Base-by-base conservation (phyloP, 257 asterid genomes). In the Fraxinus pennsylvanica region DNA sequence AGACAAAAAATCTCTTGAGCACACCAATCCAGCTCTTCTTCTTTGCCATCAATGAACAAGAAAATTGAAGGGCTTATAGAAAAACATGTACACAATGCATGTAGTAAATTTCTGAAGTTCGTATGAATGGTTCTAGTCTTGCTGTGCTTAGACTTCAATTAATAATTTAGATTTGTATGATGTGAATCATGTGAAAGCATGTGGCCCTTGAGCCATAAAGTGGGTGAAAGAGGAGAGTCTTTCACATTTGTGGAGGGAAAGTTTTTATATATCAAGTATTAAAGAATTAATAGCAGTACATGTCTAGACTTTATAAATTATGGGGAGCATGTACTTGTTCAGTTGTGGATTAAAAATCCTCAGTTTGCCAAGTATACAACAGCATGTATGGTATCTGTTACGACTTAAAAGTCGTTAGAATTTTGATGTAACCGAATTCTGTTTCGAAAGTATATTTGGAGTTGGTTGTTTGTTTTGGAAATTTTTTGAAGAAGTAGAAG, bases 21-120 rank as follows among this genome's bases (percentile, higher is more conserved):
- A 88, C 35, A 74, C 81, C 79, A 82, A 92, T 86, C 97, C 94
- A 92, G 30, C 88, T 87, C 87, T 80, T 90, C 90, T 84, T 94
- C 86, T 82, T 90, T 25, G 89, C 96, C 97, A 92, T 92, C 65
- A 72, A 22, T 35, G 72, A 79, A 77, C 75, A 25, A 81, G 75
- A 41, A 81, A 80, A 75, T 67, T 33, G 21, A 9, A 54, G 38
- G 82, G 69, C 43, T 36, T 66, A 35, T 81, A 50, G 17, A 29
- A 47, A 43, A 47, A 47, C 57, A 14, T 13, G 57, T 47, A 47
- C 57, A 47, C 15, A 80, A 79, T 73, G 82, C 80, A 76, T 76
- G 83, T 78, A 57, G 77, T 76, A 59, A 54, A 70, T 78, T 75
- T 78, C 79, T 72, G 14, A 38, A 36, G 13, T 78, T 22, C 54